Evolutionary conservation across 805 yeast species (phyloP).

Genomic region (Candida maris): DNA sequence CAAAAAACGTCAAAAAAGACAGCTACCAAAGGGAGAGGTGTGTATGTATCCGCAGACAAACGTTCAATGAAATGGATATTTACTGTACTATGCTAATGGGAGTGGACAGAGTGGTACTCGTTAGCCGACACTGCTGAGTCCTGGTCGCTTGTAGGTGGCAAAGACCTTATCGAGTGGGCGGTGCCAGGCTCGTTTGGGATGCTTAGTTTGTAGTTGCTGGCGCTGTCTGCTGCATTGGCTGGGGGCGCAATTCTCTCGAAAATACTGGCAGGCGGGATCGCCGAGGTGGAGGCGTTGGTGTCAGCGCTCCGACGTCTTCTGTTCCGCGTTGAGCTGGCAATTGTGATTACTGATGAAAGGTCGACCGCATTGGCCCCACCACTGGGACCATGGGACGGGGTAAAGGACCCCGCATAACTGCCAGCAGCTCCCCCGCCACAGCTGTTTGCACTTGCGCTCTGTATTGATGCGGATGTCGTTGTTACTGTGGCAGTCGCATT

Average conservation of each 20-base stretch:
- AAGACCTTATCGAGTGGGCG: background rate
- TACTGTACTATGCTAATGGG: slow-evolving; percentile 6
- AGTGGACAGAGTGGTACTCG: slow-evolving; percentile 17
- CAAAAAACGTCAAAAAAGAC: too few species aligned
- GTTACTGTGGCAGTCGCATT: slow-evolving; percentile 3
- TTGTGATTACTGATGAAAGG: slow-evolving; percentile 32
- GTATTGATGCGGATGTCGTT: slow-evolving; percentile 5
- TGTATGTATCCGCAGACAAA: too few species aligned
- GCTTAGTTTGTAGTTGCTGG: slow-evolving; percentile 11
- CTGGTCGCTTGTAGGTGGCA: slow-evolving; percentile 14
- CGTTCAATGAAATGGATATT: too few species aligned
- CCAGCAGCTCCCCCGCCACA: slow-evolving; percentile 4
- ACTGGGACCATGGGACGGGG: slow-evolving; percentile 4
- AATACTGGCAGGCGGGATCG: slow-evolving; percentile 72
- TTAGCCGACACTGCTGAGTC: slow-evolving; percentile 13
- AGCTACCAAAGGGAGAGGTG: too few species aligned
- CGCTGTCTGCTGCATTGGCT: slow-evolving; percentile 15
- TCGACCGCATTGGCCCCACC: slow-evolving; percentile 17
- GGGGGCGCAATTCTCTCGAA: slow-evolving; percentile 46
- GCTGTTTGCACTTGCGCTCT: slow-evolving; percentile 3
- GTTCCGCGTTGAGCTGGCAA: slow-evolving; percentile 33
- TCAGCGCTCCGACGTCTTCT: slow-evolving; percentile 35
- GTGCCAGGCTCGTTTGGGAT: slow-evolving; percentile 3
- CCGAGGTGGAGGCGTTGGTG: slow-evolving; percentile 60
- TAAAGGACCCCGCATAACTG: slow-evolving; percentile 6